Conservation (phyloP, 2,329 filamentous ascomycete species). For the Xylariaceae sp. region DNA sequence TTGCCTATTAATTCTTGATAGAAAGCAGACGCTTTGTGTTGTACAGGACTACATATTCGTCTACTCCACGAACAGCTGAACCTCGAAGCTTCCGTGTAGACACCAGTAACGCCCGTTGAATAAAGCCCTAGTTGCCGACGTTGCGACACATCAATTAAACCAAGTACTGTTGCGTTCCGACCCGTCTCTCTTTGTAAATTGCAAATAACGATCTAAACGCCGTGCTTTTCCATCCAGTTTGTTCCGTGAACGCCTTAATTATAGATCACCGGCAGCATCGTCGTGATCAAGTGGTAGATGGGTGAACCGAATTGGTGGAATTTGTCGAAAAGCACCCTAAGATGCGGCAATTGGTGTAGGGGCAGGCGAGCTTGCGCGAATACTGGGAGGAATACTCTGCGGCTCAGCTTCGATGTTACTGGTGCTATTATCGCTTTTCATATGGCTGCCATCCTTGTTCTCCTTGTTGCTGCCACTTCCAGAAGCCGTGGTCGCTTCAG, state of each 20-base stretch:
- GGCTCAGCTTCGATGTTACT: conserved; percentile 49
- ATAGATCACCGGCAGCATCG: conserved; percentile 12
- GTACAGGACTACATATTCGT: conserved; percentile 22
- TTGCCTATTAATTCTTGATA: background rate
- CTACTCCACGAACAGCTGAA: conserved; percentile 11
- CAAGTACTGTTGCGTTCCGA: background rate
- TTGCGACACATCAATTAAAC: background rate
- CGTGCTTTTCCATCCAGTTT: conserved; percentile 28
- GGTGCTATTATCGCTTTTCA: conserved; percentile 43
- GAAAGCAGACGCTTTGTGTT: conserved; percentile 18
- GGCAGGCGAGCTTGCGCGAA: conserved; percentile 50
- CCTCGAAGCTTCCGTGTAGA: conserved; percentile 12
- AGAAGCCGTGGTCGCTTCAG: conserved; percentile 44
- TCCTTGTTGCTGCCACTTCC: conserved; percentile 58
- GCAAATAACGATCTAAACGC: conserved; percentile 29
- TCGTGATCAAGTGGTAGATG: conserved; percentile 4
- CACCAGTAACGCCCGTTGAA: conserved; percentile 9
- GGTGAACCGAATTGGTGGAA: background rate
- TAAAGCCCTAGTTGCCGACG: background rate
- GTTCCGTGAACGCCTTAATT: conserved; percentile 23
- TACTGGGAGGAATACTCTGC: conserved; percentile 46
- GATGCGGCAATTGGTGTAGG: conserved; percentile 47
- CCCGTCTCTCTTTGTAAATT: conserved; percentile 11
- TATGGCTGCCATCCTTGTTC: conserved; percentile 55
- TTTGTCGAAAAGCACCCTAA: conserved; percentile 25